Percentiles rank a stretch among this genome's conserved stretches.
Conservation (phyloP, 768 basidiomycete species). For the Omphalotus guepiniiformis region DNA sequence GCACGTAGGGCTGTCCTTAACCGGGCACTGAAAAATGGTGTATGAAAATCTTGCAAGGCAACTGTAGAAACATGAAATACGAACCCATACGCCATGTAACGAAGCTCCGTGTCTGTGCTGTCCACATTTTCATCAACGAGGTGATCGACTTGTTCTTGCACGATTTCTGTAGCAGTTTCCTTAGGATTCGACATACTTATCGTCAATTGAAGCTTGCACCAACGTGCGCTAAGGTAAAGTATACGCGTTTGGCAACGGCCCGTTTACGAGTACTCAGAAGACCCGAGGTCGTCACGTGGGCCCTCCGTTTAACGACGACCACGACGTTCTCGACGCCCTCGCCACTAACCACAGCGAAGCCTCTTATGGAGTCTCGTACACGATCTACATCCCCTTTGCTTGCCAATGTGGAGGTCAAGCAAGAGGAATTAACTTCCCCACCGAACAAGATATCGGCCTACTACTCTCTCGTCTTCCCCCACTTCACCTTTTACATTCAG, state of each 20-base stretch:
- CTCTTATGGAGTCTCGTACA: conserved; percentile 39
- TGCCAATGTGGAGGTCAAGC: conserved; percentile 22
- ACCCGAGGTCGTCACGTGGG: not conserved
- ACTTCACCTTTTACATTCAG: conserved; percentile 96
- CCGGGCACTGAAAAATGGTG: too few relatives aligned
- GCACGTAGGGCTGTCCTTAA: conserved; percentile 73
- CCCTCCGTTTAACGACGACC: conserved; percentile 13
- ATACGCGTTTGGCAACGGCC: not conserved
- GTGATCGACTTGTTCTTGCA: conserved; percentile 45
- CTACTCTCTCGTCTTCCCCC: conserved; percentile 89
- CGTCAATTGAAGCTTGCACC: not conserved
- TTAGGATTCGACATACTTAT: conserved; percentile 15
- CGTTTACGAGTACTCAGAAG: not conserved
- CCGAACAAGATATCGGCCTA: conserved; percentile 88
- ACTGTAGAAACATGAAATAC: too few relatives aligned
- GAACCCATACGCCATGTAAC: conserved; percentile 79
- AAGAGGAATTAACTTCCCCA: conserved; percentile 30
- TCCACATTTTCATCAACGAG: conserved; percentile 64
- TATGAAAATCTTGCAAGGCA: too few relatives aligned
- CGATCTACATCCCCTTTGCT: conserved; percentile 33
- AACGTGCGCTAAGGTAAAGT: conserved; percentile 7
- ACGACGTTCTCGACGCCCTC: conserved; percentile 20
- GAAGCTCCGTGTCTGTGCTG: conserved; percentile 62
- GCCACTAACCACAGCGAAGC: conserved; percentile 8
- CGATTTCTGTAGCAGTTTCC: conserved; percentile 34